Base-by-base conservation (phyloP, 1,139 yeast species). In the Geotrichum macrosporum region DNA sequence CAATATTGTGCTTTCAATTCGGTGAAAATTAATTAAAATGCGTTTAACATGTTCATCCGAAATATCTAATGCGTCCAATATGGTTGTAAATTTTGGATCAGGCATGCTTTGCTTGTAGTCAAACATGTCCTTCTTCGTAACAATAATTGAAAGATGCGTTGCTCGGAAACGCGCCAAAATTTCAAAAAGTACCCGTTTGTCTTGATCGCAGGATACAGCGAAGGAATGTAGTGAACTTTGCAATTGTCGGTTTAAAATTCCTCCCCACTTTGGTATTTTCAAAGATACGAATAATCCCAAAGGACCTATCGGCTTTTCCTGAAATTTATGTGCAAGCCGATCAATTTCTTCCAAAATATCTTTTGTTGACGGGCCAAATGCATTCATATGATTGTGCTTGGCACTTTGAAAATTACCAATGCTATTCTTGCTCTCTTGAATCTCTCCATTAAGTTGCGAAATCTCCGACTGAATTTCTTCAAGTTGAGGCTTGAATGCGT, bases 231-330 rank as follows among this genome's bases (percentile, higher is more conserved):
- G 63, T 0, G 77, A 65, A 13, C 70, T 66, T 2, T 72, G 70
- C 34, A 81, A 55, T 13, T 71, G 61, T 0, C 76, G 63, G 56
- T 86, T 94, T 12, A 92, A 62, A 3, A 84, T 62, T 16, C 74
- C 74, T 5, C 75, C 68, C 89, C 89, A 89, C 35, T 72, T 64
- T n/a, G 71, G 67, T 54, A 67, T 76, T 16, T 78, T 84, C 13
- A 92, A 69, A 8, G 76, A 71, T 2, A 88, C 71, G 50, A 69
- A 69, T 6, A 72, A 57, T 0, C 96, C 97, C 1, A 89, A 51
- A 0, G 99, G 99, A 0, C 98, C 98, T n/a, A 84, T 63, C 0
- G 95, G 95, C 19, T 57, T 59, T 2, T 61, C 55, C 18, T 69
- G 71, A 73, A 84, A 68, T 46, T 60, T 29, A 39, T 54, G 10